Base-by-base conservation (phyloP, 192 early-diverging fungal genomes). In the Coemansia sp. region DNA sequence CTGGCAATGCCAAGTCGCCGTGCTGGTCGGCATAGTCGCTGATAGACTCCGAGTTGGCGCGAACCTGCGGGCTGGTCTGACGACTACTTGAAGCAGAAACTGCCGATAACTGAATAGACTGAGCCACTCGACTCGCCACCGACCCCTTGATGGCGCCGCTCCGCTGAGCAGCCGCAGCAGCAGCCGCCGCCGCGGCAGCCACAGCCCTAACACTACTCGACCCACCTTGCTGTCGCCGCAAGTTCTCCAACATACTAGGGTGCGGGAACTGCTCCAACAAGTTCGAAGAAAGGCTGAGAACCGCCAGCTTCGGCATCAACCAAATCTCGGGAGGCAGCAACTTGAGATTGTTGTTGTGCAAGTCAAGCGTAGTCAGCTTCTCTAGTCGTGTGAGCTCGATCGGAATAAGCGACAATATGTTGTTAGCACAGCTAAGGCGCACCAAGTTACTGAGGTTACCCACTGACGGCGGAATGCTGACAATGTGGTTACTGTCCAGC, bases 231-330 rank as follows among this genome's bases (percentile, higher is more conserved):
- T 76, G 85, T 30, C 62, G 82, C 64, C 69, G 80, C 50, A 75
- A 70, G 44, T 67, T 80, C 57, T 84, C 85, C 9, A 86, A 64
- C 70, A 80, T 85, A 63, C 85, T 85, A 16, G 93, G 93, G 42
- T 89, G 86, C 21, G 93, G 94, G 82, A 96, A 95, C 33, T 79
- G 74, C 67, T 91, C 92, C 8, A 96, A 77, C 42, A 92, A 67
- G 62, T 96, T 96, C 19, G 92, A 94, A 2, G 89, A 92, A 30
- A 86, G 86, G 60, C 95, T 96, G n/a, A 96, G 76, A 5, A 58
- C 55, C 0, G 55, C 55, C 55, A 96, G 85, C 21, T 82, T 86
- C 47, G 84, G 74, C 73, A 92, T 93, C 40, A 85, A 67, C 93
- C 93, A 94, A 17, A 94, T 90, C 66, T 92, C 91, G 13, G 86